Evolutionary conservation across 345 rosid species (phyloP).

Genomic region (Syzygium aromaticum): DNA sequence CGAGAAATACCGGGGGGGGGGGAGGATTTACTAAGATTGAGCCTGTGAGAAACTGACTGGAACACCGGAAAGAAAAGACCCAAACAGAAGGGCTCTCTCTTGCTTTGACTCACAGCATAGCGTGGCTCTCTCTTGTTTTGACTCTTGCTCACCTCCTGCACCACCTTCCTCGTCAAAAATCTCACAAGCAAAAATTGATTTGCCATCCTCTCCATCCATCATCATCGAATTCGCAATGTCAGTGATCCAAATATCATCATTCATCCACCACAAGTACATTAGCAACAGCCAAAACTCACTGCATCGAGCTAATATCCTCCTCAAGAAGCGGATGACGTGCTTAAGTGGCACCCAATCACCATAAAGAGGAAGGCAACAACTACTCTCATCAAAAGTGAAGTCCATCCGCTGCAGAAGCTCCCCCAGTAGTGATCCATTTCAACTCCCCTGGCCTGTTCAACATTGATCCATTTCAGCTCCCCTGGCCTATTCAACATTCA

Average conservation of each 20-base stretch:
- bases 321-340: neutral
- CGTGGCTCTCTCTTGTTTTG: neutral
- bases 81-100: neutral
- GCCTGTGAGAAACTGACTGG: neutral
- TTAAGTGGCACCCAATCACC: neutral
- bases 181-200: neutral
- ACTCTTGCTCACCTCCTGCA: neutral
- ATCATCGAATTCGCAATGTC: neutral
- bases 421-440: conserved; percentile 52
- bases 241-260: neutral
- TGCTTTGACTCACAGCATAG: neutral
- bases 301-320: neutral
- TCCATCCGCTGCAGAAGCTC: neutral
- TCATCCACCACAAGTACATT: neutral
- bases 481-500: conserved; percentile 58
- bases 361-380: neutral
- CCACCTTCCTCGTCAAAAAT: neutral
- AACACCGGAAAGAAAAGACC: neutral
- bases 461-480: conserved; percentile 75
- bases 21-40: neutral
- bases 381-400: neutral
- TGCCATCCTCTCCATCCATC: neutral
- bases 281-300: neutral
- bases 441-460: conserved; percentile 62
- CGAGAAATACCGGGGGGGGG: neutral